Evolutionary conservation across 768 basidiomycete genomes (phyloP).

Genomic region (Mycena chlorophos): DNA sequence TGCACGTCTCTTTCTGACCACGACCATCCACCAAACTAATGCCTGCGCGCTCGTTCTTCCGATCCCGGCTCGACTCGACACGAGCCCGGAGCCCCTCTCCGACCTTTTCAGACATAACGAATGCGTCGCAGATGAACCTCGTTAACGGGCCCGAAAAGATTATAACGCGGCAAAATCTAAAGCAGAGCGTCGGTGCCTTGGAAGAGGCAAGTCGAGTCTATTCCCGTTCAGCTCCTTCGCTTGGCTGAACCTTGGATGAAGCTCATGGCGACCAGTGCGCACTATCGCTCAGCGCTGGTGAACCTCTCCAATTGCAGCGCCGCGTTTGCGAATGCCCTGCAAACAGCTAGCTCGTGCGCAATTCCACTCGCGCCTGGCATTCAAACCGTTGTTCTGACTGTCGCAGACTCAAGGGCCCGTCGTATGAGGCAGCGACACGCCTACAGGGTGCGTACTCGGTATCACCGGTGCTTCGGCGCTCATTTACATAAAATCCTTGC

Average conservation of each 20-base stretch:
- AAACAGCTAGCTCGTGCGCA: constrained; percentile 76
- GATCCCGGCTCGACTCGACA: constrained; percentile 44
- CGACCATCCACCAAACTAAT: constrained; percentile 5
- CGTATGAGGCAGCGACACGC: constrained; percentile 77
- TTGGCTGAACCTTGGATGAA: constrained; percentile 28
- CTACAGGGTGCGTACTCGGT: constrained; percentile 46
- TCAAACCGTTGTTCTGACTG: neutral
- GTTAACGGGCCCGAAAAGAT: constrained; percentile 75
- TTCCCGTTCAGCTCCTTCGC: neutral
- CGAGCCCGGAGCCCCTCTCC: constrained; percentile 68
- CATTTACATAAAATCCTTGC: constrained; percentile 6
- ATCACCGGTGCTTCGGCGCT: constrained; percentile 1
- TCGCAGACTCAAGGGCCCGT: constrained; percentile 71
- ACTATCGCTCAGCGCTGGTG: constrained; percentile 79
- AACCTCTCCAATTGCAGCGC: constrained; percentile 83
- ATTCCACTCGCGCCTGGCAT: neutral
- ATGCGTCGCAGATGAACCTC: constrained; percentile 76
- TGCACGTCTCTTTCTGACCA: constrained; percentile 6
- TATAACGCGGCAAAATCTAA: constrained; percentile 77
- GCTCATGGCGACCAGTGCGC: constrained; percentile 75
- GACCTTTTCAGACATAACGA: constrained; percentile 79
- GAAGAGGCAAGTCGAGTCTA: constrained; percentile 66
- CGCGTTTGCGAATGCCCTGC: constrained; percentile 83
- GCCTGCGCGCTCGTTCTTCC: constrained; percentile 39
- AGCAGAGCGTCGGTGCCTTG: constrained; percentile 75